Conservation (phyloP, 805 yeast species). For the Candida xyloterini region DNA sequence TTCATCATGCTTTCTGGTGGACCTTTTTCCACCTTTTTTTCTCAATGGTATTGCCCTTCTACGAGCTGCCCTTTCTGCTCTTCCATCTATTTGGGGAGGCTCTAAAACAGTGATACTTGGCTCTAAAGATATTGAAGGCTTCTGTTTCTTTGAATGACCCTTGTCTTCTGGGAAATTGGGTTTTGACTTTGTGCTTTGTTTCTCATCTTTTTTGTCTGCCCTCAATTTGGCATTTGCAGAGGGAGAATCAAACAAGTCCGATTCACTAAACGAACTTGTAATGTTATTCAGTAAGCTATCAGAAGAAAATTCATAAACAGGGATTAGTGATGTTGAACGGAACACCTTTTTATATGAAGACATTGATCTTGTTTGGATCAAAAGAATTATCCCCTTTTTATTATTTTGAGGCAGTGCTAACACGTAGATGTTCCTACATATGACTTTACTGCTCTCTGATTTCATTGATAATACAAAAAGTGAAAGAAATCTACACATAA, state of each 20-base stretch:
- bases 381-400: slow-evolving; percentile 4
- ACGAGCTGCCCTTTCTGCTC: slow-evolving; percentile 3
- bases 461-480: slow-evolving; percentile 9
- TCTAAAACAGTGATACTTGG: neutral
- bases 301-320: slow-evolving; percentile 13
- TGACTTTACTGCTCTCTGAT: neutral
- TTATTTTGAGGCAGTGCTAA: slow-evolving; percentile 6
- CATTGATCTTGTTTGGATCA: neutral
- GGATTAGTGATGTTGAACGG: slow-evolving; percentile 15
- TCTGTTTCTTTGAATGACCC: neutral
- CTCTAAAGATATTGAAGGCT: neutral
- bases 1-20: neutral
- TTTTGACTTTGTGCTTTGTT: neutral
- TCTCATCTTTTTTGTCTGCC: slow-evolving; percentile 4
- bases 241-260: slow-evolving; percentile 21
- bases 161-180: neutral
- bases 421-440: neutral
- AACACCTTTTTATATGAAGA: slow-evolving; percentile 15
- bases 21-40: neutral
- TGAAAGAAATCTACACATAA: slow-evolving; percentile 2
- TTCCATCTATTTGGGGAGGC: neutral
- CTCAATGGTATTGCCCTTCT: neutral
- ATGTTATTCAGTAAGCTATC: slow-evolving; percentile 13
- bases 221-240: slow-evolving; percentile 13
- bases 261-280: slow-evolving; percentile 18